Evolutionary conservation across 805 yeast species (phyloP).

Genomic region (Komagataella ulmi): DNA sequence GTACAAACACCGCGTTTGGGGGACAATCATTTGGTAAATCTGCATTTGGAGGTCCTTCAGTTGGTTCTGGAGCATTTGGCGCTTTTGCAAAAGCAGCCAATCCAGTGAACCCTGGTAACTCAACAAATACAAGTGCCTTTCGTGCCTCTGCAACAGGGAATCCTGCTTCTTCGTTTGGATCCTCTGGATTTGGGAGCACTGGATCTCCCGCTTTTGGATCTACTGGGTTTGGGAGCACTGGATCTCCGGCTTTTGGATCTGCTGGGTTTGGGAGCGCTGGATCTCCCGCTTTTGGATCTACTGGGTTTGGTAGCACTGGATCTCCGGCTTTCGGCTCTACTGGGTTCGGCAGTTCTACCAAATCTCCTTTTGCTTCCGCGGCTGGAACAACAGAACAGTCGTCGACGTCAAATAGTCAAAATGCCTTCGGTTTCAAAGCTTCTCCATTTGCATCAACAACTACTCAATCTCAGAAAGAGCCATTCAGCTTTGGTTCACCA

Average conservation of each 20-base stretch:
- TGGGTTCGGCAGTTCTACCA: neutral
- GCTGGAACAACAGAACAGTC: neutral
- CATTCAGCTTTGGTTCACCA: neutral
- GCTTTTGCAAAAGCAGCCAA: neutral
- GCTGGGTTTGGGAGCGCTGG: neutral
- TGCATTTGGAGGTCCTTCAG: neutral
- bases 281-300: neutral
- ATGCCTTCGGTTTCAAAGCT: neutral
- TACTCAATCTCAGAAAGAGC: neutral
- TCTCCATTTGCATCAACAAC: neutral
- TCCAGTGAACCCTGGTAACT: neutral
- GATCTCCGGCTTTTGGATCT: neutral
- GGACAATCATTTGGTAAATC: neutral
- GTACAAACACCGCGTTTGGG: neutral
- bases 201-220: neutral
- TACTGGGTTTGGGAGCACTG: neutral
- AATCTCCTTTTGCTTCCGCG: neutral
- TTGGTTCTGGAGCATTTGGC: neutral
- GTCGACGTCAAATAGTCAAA: neutral
- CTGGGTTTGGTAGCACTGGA: neutral
- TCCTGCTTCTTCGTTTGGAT: neutral
- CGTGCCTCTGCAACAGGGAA: neutral
- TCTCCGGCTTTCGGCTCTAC: neutral
- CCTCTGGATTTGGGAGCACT: neutral
- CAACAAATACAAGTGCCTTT: neutral